Evolutionary conservation across 345 rosid genomes (phyloP).

Genomic region (Salix brachista): DNA sequence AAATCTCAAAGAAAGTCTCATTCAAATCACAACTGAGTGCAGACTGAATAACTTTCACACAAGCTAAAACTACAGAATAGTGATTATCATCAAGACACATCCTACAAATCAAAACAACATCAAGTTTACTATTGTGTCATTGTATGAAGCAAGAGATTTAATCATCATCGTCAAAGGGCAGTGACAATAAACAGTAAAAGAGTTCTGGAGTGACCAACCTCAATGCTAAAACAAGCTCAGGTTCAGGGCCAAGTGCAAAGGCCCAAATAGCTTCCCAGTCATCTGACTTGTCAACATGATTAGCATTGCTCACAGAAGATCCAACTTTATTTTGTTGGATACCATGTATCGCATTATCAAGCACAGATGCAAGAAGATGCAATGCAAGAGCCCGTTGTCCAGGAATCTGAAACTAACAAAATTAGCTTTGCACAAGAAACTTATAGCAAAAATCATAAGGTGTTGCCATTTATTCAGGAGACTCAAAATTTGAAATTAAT

Average conservation of each 20-base stretch:
- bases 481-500: neutral
- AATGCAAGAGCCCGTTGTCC: constrained; percentile 82
- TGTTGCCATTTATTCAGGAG: neutral
- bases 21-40: constrained; percentile 64
- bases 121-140: neutral
- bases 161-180: neutral
- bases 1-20: constrained; percentile 52
- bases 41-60: constrained; percentile 62
- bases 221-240: constrained; percentile 80
- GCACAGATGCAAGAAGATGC: constrained; percentile 70
- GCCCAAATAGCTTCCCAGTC: constrained; percentile 98
- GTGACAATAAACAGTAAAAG: constrained; percentile 1
- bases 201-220: constrained; percentile 41
- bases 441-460: neutral
- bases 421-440: neutral
- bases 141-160: neutral
- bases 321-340: constrained; percentile 49
- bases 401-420: constrained; percentile 54
- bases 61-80: constrained; percentile 65
- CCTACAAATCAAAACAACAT: constrained; percentile 41
- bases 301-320: constrained; percentile 17
- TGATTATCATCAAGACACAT: constrained; percentile 89
- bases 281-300: constrained; percentile 28
- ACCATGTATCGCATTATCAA: constrained; percentile 54
- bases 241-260: constrained; percentile 90